A percentile compares a stretch with the other conserved stretches of the same genome.
These are phyloP conservation scores for Calonectria pseudoreteaudii DNA, from an alignment of 2,329 filamentous ascomycete genomes.

Conservation along the genomic window DNA sequence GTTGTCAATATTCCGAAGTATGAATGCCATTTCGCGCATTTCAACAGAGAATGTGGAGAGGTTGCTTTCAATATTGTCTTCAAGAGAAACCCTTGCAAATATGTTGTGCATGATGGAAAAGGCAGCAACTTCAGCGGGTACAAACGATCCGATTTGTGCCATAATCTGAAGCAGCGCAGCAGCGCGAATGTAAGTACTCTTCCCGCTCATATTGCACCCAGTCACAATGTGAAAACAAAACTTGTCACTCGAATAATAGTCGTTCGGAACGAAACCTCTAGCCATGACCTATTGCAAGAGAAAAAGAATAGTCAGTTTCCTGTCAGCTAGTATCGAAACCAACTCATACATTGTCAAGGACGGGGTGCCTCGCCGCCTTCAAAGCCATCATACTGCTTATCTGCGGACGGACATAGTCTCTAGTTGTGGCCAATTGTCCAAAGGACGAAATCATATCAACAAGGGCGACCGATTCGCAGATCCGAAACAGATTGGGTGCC, in stretches of 20 bases:
- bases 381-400: slow-evolving; percentile 77
- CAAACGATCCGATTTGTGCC: slow-evolving; percentile 92
- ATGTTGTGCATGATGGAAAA: slow-evolving; percentile 85
- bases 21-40: slow-evolving; percentile 97
- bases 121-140: slow-evolving; percentile 86
- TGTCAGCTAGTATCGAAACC: not conserved
- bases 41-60: slow-evolving; percentile 94
- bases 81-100: slow-evolving; percentile 87
- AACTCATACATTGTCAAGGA: slow-evolving; percentile 72
- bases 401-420: slow-evolving; percentile 73
- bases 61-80: slow-evolving; percentile 90
- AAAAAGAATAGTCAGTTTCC: slow-evolving; percentile 15
- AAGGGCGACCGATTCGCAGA: slow-evolving; percentile 87
- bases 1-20: slow-evolving; percentile 82
- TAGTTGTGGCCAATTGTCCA: slow-evolving; percentile 75
- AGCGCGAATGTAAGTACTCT: slow-evolving; percentile 93
- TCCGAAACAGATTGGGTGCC: slow-evolving; percentile 80
- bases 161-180: slow-evolving; percentile 89
- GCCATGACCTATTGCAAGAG: slow-evolving; percentile 63
- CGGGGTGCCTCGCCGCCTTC: slow-evolving; percentile 80
- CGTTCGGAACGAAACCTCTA: slow-evolving; percentile 84
- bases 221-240: slow-evolving; percentile 93
- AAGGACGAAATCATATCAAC: slow-evolving; percentile 89
- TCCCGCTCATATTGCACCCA: slow-evolving; percentile 98
- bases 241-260: slow-evolving; percentile 85